Conservation (phyloP, 73 alveolate genomes). For the Breviolum minutum region DNA sequence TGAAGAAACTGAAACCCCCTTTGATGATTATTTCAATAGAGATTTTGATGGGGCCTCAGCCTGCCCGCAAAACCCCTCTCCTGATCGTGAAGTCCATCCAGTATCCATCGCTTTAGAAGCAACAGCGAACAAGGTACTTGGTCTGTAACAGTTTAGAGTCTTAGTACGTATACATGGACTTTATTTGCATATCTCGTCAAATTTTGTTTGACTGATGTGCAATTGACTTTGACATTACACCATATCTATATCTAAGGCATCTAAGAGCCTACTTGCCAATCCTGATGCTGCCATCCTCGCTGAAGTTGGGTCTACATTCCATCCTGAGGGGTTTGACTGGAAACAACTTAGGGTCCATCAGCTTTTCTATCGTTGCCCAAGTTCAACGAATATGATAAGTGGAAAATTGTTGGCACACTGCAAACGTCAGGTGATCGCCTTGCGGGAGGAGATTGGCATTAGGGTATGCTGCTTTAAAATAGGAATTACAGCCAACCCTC, state of each 20-base stretch:
- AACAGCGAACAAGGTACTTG: no score
- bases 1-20: background rate
- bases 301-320: background rate
- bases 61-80: no score
- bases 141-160: background rate
- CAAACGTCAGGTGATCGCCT: background rate
- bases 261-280: background rate
- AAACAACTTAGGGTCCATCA: no score
- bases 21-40: background rate
- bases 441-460: slow-evolving; percentile 22
- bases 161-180: background rate
- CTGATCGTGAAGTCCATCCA: no score
- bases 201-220: background rate
- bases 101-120: no score
- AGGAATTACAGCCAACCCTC: slow-evolving; percentile 22
- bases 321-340: background rate
- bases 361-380: background rate
- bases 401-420: background rate
- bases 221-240: background rate
- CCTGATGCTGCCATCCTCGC: background rate
- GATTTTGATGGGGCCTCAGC: background rate
- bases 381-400: background rate
- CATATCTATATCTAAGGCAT: background rate
- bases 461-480: slow-evolving; percentile 18
- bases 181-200: background rate